Conservation (phyloP, 495 filamentous ascomycete genomes). For the Elasticomyces elasticus region DNA sequence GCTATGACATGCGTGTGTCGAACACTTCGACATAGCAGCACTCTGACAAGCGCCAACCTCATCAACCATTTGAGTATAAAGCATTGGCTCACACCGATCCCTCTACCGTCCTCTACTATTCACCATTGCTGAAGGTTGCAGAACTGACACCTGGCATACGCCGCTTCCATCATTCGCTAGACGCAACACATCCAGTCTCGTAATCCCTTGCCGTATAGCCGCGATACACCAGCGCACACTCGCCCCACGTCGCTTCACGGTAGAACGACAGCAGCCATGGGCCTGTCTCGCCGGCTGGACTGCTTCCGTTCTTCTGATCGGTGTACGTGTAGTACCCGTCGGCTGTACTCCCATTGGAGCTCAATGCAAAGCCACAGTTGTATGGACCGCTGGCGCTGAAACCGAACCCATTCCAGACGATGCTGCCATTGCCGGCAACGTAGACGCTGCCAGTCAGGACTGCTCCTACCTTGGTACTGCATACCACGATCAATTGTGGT, state of each 20-base stretch:
- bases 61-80: too few relatives aligned
- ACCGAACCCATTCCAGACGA: conserved; percentile 4
- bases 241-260: conserved; percentile 3
- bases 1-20: too few relatives aligned
- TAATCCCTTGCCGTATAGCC: conserved; percentile 5
- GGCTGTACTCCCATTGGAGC: neutral
- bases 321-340: conserved; percentile 9
- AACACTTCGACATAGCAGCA: too few relatives aligned
- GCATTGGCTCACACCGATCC: too few relatives aligned
- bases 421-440: conserved; percentile 3
- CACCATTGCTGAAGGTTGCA: too few relatives aligned
- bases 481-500: neutral
- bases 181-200: conserved; percentile 2
- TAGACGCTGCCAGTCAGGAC: conserved; percentile 1
- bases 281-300: conserved; percentile 1
- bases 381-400: conserved; percentile 6
- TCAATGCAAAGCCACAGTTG: conserved; percentile 6
- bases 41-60: too few relatives aligned
- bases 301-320: conserved; percentile 5
- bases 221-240: conserved; percentile 6
- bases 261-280: neutral
- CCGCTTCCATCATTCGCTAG: neutral
- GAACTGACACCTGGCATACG: too few relatives aligned
- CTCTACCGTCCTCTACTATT: too few relatives aligned
- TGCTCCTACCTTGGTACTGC: conserved; percentile 4